Evolutionary conservation across 1,139 yeast genomes (phyloP).

Genomic region (Yamadazyma atlantica): DNA sequence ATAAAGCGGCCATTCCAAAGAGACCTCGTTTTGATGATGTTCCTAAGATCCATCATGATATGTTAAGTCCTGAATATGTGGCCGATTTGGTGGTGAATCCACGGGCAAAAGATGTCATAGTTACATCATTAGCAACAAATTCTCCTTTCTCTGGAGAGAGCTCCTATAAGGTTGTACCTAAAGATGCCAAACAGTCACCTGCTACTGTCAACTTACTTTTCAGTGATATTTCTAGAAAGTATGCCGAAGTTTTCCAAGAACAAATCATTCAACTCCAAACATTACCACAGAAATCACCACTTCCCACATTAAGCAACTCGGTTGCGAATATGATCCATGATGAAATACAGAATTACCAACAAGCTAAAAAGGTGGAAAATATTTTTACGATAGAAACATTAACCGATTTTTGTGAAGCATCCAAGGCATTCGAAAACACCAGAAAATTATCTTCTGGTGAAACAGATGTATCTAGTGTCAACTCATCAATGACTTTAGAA

Average conservation of each 20-base stretch:
- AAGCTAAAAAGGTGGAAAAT: not conserved
- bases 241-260: constrained; percentile 31
- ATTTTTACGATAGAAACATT: constrained; percentile 12
- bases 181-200: constrained; percentile 14
- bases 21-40: constrained; percentile 20
- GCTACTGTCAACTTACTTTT: constrained; percentile 24
- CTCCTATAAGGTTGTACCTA: constrained; percentile 22
- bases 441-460: constrained; percentile 15
- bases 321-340: constrained; percentile 5
- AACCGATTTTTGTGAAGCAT: constrained; percentile 16
- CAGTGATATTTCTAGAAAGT: constrained; percentile 28
- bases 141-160: constrained; percentile 31
- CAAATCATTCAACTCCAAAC: constrained; percentile 17
- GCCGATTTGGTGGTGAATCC: constrained; percentile 34
- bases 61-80: constrained; percentile 34
- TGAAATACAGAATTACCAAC: constrained; percentile 3
- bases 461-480: constrained; percentile 14
- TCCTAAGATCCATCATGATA: constrained; percentile 28
- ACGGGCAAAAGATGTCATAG: constrained; percentile 27
- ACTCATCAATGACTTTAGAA: constrained; percentile 21
- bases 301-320: constrained; percentile 8
- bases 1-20: constrained; percentile 35
- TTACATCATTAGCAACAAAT: constrained; percentile 29
- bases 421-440: constrained; percentile 22
- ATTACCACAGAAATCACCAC: constrained; percentile 6